phyloP scores from a whole-genome alignment of 441 rosid genomes.

The Bocquillonia castaneifolia region DNA sequence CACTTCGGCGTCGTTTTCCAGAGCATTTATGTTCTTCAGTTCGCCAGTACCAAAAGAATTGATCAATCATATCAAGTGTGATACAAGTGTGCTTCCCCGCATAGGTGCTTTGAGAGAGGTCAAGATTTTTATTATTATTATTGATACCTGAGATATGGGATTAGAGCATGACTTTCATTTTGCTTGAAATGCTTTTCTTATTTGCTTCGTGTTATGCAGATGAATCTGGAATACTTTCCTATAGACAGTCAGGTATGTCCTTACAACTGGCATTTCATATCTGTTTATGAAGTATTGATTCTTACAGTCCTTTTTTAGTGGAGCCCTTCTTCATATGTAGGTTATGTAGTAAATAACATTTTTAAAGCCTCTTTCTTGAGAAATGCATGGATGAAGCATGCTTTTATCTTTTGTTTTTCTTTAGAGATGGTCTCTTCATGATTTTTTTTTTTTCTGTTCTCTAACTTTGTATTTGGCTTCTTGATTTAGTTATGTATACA shows the following conservation, averaged over 20 bases:
- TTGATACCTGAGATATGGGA: conserved; percentile 13
- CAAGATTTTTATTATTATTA: conserved; percentile 13
- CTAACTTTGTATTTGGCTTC: background rate
- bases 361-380: background rate
- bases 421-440: too few relatives aligned
- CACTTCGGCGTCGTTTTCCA: conserved; percentile 30
- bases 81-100: conserved; percentile 77
- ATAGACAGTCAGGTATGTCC: conserved; percentile 62
- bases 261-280: background rate
- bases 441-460: too few relatives aligned
- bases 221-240: conserved; percentile 96
- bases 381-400: background rate
- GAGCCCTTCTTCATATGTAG: conserved; percentile 1
- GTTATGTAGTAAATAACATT: background rate
- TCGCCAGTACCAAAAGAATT: conserved; percentile 78
- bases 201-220: conserved; percentile 46
- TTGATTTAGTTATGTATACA: background rate
- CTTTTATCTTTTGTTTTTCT: background rate
- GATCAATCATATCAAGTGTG: conserved; percentile 77
- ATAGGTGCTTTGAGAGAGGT: conserved; percentile 96
- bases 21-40: conserved; percentile 96
- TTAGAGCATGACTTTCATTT: conserved; percentile 1
- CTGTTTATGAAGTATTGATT: background rate
- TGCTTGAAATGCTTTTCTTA: conserved; percentile 20
- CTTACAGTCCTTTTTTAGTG: background rate